Percentiles rank a stretch among this genome's conserved stretches.
Conservation (phyloP, 2,329 filamentous ascomycete species). For the Scorias spongiosa region DNA sequence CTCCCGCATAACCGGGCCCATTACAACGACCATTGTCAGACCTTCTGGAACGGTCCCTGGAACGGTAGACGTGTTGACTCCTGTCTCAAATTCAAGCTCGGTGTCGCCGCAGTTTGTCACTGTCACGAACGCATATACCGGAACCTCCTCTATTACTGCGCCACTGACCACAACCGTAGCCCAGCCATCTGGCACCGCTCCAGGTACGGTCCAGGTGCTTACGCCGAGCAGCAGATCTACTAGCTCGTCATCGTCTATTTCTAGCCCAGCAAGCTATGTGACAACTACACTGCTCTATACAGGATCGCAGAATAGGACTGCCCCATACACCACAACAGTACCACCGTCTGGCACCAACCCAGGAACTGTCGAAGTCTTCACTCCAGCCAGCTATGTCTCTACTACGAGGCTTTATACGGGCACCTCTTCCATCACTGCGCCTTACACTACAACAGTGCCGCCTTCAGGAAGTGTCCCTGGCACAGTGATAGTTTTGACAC, state of each 20-base stretch:
- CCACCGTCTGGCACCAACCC: slow-evolving; percentile 2
- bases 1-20: not conserved
- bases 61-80: not conserved
- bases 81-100: not conserved
- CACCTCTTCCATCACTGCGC: slow-evolving; percentile 1
- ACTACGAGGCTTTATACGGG: slow-evolving; percentile 1
- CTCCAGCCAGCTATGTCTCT: not conserved
- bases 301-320: not conserved
- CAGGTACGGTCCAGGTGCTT: no score
- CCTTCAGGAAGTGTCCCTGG: slow-evolving; percentile 4
- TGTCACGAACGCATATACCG: slow-evolving; percentile 1
- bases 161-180: slow-evolving; percentile 5
- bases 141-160: slow-evolving; percentile 1
- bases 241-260: not conserved
- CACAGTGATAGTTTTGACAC: slow-evolving; percentile 4
- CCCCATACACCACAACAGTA: slow-evolving; percentile 1
- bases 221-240: not conserved
- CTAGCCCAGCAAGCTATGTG: not conserved
- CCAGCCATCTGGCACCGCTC: slow-evolving; percentile 4
- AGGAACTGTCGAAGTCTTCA: slow-evolving; percentile 1
- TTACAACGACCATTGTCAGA: slow-evolving; percentile 1
- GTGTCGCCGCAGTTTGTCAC: not conserved
- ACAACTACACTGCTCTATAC: slow-evolving; percentile 1
- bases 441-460: slow-evolving; percentile 5
- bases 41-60: slow-evolving; percentile 2